phyloP scores from a whole-genome alignment of 176 grass and related monocot genomes.

The Phoenix dactylifera region DNA sequence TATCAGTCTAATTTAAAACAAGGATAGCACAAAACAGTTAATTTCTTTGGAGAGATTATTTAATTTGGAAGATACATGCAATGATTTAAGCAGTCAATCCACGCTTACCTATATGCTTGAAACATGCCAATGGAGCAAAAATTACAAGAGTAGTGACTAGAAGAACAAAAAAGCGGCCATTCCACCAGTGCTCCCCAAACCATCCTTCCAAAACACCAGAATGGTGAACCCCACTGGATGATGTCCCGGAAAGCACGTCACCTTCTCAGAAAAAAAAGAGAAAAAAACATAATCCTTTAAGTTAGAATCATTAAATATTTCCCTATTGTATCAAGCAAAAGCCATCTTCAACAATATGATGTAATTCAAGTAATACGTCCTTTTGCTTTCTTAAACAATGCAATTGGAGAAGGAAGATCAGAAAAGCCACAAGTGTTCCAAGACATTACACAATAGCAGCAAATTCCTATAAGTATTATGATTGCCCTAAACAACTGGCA shows the following conservation, averaged over 20 bases:
- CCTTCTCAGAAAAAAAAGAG: slow-evolving; percentile 24
- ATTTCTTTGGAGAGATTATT: no score
- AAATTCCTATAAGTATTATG: background rate
- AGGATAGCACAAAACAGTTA: no score
- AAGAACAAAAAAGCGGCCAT: slow-evolving; percentile 65
- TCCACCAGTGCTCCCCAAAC: slow-evolving; percentile 94
- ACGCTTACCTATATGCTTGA: slow-evolving; percentile 73
- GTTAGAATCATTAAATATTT: background rate
- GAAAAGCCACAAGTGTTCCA: no score
- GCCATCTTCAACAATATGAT: no score
- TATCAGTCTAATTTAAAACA: background rate
- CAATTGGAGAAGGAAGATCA: no score
- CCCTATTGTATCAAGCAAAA: no score
- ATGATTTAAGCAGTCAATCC: background rate
- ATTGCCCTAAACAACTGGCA: background rate
- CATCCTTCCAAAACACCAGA: slow-evolving; percentile 88
- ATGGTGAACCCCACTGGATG: slow-evolving; percentile 57
- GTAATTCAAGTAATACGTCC: no score
- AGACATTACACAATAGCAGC: background rate
- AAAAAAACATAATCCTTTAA: background rate
- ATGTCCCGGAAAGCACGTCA: slow-evolving; percentile 87
- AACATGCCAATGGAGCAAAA: slow-evolving; percentile 72
- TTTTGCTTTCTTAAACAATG: no score
- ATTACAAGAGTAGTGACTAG: slow-evolving; percentile 48
- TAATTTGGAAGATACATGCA: no score